A percentile compares a stretch with the other conserved stretches of the same genome.
Evolutionary conservation across 805 yeast species (phyloP).

Genomic region (Martiniozyma abietophila): DNA sequence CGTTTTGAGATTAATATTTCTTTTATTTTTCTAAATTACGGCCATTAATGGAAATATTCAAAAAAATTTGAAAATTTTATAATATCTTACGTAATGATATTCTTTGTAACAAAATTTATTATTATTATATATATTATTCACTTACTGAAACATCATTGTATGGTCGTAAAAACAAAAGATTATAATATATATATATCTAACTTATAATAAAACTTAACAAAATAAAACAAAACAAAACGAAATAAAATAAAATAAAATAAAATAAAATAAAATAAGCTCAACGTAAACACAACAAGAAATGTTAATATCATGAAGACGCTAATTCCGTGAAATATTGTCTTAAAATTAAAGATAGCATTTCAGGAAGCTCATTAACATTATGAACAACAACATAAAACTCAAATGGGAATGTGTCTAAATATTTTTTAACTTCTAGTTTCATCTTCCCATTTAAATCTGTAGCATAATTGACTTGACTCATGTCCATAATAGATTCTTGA

Average conservation of each 20-base stretch:
- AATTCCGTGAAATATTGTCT: constrained; percentile 86
- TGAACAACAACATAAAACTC: constrained; percentile 93
- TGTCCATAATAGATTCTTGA: constrained; percentile 81
- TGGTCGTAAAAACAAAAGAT: no score
- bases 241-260: not conserved
- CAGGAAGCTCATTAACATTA: constrained; percentile 82
- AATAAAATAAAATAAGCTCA: not conserved
- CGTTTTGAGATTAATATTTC: no score
- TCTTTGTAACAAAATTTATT: no score
- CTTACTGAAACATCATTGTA: no score
- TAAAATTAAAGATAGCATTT: constrained; percentile 77
- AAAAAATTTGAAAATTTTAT: no score
- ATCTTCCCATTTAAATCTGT: constrained; percentile 60
- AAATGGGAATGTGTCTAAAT: constrained; percentile 91
- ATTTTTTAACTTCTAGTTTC: constrained; percentile 69
- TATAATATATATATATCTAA: no score
- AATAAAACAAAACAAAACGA: not conserved
- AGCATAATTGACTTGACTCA: constrained; percentile 86
- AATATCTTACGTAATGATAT: no score
- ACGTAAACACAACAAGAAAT: not conserved
- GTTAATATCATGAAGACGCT: constrained; percentile 23
- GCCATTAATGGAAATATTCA: no score
- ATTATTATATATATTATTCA: no score
- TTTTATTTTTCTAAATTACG: no score
- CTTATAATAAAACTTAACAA: no score